Conservation (phyloP, 2,329 filamentous ascomycete species). For the Hypoxylon sp. region DNA sequence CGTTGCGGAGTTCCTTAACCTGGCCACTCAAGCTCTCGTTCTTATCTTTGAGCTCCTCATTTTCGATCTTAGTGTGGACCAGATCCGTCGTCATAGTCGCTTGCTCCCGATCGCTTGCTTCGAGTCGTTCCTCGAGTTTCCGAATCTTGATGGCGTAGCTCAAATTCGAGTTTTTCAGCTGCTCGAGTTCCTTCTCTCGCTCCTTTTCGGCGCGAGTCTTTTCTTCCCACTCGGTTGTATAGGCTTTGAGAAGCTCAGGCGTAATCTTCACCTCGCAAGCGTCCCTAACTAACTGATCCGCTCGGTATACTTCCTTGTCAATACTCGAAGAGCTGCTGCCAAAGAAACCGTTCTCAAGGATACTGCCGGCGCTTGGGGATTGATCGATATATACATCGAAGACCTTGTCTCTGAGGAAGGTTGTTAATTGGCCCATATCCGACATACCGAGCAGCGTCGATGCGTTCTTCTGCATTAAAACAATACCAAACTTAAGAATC, state of each 20-base stretch:
- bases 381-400: slow-evolving; percentile 99
- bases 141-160: slow-evolving; percentile 83
- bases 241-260: slow-evolving; percentile 83
- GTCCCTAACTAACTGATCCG: slow-evolving; percentile 92
- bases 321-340: slow-evolving; percentile 89
- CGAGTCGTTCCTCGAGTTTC: slow-evolving; percentile 86
- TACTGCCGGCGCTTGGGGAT: slow-evolving; percentile 89
- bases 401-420: slow-evolving; percentile 91
- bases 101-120: slow-evolving; percentile 91
- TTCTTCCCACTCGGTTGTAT: slow-evolving; percentile 92
- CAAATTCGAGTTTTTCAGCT: slow-evolving; percentile 76
- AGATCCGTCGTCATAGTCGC: slow-evolving; percentile 91
- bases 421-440: slow-evolving; percentile 91
- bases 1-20: slow-evolving; percentile 84
- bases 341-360: slow-evolving; percentile 97
- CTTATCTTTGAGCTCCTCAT: slow-evolving; percentile 88
- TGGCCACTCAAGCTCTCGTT: slow-evolving; percentile 91
- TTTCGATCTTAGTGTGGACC: slow-evolving; percentile 92
- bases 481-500: slow-evolving; percentile 93
- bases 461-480: slow-evolving; percentile 96
- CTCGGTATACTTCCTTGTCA: slow-evolving; percentile 96
- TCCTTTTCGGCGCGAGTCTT: slow-evolving; percentile 86
- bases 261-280: slow-evolving; percentile 91
- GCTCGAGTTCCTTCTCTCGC: slow-evolving; percentile 84
- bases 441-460: slow-evolving; percentile 83